phyloP scores from a whole-genome alignment of 2,329 filamentous ascomycete genomes.

The Apiospora rasikravindrae region DNA sequence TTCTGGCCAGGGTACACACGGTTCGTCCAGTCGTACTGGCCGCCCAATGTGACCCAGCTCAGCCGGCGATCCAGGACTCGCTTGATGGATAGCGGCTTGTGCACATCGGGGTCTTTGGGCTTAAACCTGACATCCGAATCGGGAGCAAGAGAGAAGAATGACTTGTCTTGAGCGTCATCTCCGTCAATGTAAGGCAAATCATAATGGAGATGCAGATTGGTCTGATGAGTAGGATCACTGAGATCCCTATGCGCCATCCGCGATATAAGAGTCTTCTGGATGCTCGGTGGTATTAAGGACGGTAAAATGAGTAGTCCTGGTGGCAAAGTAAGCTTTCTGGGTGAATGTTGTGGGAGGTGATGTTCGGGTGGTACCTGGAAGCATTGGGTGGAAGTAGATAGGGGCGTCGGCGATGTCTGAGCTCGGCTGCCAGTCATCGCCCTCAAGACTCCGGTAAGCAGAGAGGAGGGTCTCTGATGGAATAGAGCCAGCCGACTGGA shows the following conservation, averaged over 20 bases:
- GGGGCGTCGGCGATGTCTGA: slow-evolving; percentile 45
- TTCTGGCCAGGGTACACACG: slow-evolving; percentile 76
- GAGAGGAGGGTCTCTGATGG: slow-evolving; percentile 46
- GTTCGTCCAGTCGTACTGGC: slow-evolving; percentile 94
- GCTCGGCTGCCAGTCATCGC: slow-evolving; percentile 37
- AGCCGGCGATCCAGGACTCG: slow-evolving; percentile 80
- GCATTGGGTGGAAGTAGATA: slow-evolving; percentile 67
- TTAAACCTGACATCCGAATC: slow-evolving; percentile 59
- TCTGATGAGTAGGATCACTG: slow-evolving; percentile 74
- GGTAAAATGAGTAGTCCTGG: slow-evolving; percentile 82
- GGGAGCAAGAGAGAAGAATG: slow-evolving; percentile 60
- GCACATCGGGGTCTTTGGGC: slow-evolving; percentile 75
- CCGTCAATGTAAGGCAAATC: slow-evolving; percentile 62
- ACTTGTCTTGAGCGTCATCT: slow-evolving; percentile 38
- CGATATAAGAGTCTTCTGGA: slow-evolving; percentile 74
- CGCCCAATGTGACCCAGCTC: slow-evolving; percentile 93
- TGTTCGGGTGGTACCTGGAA: slow-evolving; percentile 65
- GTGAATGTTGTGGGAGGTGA: not conserved
- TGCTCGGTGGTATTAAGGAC: slow-evolving; percentile 68
- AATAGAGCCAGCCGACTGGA: slow-evolving; percentile 52
- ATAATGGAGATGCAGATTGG: slow-evolving; percentile 89
- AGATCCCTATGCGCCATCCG: slow-evolving; percentile 80
- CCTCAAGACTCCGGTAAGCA: slow-evolving; percentile 50
- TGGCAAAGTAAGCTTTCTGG: not conserved
- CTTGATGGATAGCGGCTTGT: slow-evolving; percentile 72